A percentile compares a stretch with the other conserved stretches of the same genome.
These are phyloP conservation scores for Talaromyces funiculosus DNA, from an alignment of 2,329 filamentous ascomycete genomes.

Conservation along the genomic window DNA sequence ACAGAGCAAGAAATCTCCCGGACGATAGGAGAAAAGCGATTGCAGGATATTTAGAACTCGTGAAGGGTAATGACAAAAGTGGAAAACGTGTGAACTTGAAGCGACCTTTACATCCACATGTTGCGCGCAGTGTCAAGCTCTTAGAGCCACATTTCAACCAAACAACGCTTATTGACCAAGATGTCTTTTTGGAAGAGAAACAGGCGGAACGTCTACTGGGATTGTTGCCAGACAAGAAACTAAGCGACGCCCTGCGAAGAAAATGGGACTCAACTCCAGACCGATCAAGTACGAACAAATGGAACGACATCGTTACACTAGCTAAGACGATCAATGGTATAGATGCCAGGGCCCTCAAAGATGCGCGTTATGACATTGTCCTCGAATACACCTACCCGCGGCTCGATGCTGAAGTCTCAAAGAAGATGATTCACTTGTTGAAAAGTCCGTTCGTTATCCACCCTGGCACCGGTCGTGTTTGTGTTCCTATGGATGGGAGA, in stretches of 20 bases:
- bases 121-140: slow-evolving; percentile 77
- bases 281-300: slow-evolving; percentile 73
- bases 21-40: slow-evolving; percentile 81
- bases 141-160: slow-evolving; percentile 77
- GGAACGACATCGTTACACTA: slow-evolving; percentile 85
- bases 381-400: slow-evolving; percentile 97
- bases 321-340: slow-evolving; percentile 72
- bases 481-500: slow-evolving; percentile 81
- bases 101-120: slow-evolving; percentile 82
- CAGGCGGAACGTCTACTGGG: slow-evolving; percentile 71
- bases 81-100: slow-evolving; percentile 81
- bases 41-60: slow-evolving; percentile 80
- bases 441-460: slow-evolving; percentile 97
- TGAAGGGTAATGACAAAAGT: slow-evolving; percentile 79
- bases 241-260: slow-evolving; percentile 73
- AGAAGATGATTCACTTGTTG: slow-evolving; percentile 95
- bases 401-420: slow-evolving; percentile 93
- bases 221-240: slow-evolving; percentile 73
- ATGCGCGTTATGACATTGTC: slow-evolving; percentile 92
- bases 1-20: slow-evolving; percentile 73
- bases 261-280: slow-evolving; percentile 86
- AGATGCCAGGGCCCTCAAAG: slow-evolving; percentile 67
- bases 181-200: slow-evolving; percentile 70
- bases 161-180: slow-evolving; percentile 75
- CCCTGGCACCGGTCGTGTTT: slow-evolving; percentile 87